A percentile compares a stretch with the other conserved stretches of the same genome.
These are phyloP conservation scores for Globisporangium carolinianum DNA, from an alignment of 352 stramenopile genomes.

Conservation along the genomic window DNA sequence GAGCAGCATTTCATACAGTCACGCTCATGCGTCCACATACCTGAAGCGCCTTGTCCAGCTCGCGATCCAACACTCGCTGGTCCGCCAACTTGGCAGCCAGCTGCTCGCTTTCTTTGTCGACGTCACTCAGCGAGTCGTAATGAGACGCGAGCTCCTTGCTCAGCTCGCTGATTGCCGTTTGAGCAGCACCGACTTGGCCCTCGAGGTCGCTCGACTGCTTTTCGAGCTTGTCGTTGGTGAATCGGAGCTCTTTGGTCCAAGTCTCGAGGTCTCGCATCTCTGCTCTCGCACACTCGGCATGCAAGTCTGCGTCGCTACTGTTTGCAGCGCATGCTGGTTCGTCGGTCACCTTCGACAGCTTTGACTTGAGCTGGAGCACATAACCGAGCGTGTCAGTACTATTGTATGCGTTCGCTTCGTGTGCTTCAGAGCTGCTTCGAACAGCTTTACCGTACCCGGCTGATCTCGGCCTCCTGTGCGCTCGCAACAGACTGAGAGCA, in stretches of 20 bases:
- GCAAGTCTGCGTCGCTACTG: neutral
- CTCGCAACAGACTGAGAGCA: neutral
- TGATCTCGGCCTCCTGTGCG: slow-evolving; percentile 7
- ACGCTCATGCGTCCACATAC: neutral
- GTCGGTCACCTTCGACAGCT: slow-evolving; percentile 2
- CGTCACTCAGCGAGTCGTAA: slow-evolving; percentile 2
- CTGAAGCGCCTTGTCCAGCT: slow-evolving; percentile 7
- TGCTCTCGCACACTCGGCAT: neutral
- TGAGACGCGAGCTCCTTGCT: slow-evolving; percentile 1
- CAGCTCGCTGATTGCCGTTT: neutral
- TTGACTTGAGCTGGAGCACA: slow-evolving; percentile 1
- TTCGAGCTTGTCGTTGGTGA: neutral
- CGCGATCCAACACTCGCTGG: neutral
- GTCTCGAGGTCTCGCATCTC: slow-evolving; percentile 4
- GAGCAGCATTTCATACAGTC: slow-evolving; percentile 11
- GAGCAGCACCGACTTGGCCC: neutral
- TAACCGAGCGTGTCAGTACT: neutral
- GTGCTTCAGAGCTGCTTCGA: neutral
- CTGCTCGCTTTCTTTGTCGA: slow-evolving; percentile 2
- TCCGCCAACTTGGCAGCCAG: slow-evolving; percentile 5
- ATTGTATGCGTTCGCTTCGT: neutral
- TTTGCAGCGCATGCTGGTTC: neutral
- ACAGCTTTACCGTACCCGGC: neutral
- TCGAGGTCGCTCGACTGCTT: neutral
- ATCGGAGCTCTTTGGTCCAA: neutral